Base-by-base conservation (phyloP, 306 rosid genomes). In the Sicyos edulis region DNA sequence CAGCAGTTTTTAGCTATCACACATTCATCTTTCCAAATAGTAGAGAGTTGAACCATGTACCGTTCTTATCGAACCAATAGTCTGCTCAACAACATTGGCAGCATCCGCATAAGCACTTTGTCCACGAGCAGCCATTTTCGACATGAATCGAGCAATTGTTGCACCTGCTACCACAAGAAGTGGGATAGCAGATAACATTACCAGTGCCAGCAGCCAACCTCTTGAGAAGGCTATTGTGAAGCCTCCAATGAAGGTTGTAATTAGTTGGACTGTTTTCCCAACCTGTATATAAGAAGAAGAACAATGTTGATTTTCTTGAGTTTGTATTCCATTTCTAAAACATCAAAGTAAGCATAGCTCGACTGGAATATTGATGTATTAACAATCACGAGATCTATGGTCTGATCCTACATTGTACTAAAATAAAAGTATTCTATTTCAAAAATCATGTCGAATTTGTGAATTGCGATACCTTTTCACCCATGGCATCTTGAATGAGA, bases 401-500 rank as follows among this genome's bases (percentile, higher is more conserved):
- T n/a, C 32, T 3, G 3, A 26, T 26, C 32, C 32, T 26, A 26
- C 32, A 26, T 26, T 26, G 32, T 26, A 26, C 32, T 26, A 26
- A 26, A 26, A 26, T n/a, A n/a, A 26, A 26, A 1, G 10, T 3
- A 51, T 70, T n/a, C 11, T 9, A 64, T 7, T 63, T 42, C 26
- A 2, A 24, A 29, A 10, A 59, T 51, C 8, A 20, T 22, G 17
- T 9, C n/a, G 14, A 21, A 54, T 8, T 54, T 54, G 45, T 37
- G 47, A 71, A 40, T 10, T 29, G 3, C 6, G 16, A 13, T 45
- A 57, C 74, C 80, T 76, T 70, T 34, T 69, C 60, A 11, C 69
- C 67, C 56, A 72, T 62, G 2, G 80, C 80, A 16, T 77, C 80
- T 71, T 77, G 72, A 47, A 77, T 77, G 24, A 77, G 80, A 56